Evolutionary conservation across 2,329 filamentous ascomycete species (phyloP).

Genomic region (Pseudocercospora fijiensis): DNA sequence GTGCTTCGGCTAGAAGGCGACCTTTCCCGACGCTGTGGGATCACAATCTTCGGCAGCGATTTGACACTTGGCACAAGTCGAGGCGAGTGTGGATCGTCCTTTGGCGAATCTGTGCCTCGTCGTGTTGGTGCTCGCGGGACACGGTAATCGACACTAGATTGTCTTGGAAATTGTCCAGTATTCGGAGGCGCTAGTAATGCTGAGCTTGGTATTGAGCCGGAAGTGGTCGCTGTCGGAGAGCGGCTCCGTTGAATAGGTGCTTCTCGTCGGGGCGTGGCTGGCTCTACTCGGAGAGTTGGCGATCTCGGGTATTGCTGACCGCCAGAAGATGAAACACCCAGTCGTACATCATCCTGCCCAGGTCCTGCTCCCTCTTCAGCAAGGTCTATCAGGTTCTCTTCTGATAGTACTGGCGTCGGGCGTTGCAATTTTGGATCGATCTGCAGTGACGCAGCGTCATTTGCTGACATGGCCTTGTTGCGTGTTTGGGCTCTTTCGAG

Average conservation of each 20-base stretch:
- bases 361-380: slow-evolving; percentile 11
- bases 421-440: slow-evolving; percentile 42
- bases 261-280: slow-evolving; percentile 23
- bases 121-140: slow-evolving; percentile 16
- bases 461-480: slow-evolving; percentile 59
- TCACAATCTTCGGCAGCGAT: slow-evolving; percentile 43
- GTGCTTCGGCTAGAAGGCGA: slow-evolving; percentile 44
- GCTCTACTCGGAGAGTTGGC: slow-evolving; percentile 22
- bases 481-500: slow-evolving; percentile 27
- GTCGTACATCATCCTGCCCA: slow-evolving; percentile 5
- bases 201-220: slow-evolving; percentile 9
- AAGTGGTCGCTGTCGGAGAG: slow-evolving; percentile 14
- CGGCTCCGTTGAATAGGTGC: slow-evolving; percentile 13
- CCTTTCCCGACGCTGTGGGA: slow-evolving; percentile 37
- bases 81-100: slow-evolving; percentile 24
- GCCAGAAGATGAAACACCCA: slow-evolving; percentile 10
- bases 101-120: slow-evolving; percentile 15
- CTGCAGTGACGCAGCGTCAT: slow-evolving; percentile 52
- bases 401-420: slow-evolving; percentile 19
- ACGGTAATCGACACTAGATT: slow-evolving; percentile 17
- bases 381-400: slow-evolving; percentile 20
- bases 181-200: slow-evolving; percentile 21
- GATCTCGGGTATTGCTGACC: slow-evolving; percentile 8
- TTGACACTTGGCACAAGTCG: slow-evolving; percentile 35
- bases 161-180: slow-evolving; percentile 9